These are phyloP conservation scores for Leccinum olivaceopallidum DNA, from an alignment of 768 basidiomycete species.

Conservation along the genomic window DNA sequence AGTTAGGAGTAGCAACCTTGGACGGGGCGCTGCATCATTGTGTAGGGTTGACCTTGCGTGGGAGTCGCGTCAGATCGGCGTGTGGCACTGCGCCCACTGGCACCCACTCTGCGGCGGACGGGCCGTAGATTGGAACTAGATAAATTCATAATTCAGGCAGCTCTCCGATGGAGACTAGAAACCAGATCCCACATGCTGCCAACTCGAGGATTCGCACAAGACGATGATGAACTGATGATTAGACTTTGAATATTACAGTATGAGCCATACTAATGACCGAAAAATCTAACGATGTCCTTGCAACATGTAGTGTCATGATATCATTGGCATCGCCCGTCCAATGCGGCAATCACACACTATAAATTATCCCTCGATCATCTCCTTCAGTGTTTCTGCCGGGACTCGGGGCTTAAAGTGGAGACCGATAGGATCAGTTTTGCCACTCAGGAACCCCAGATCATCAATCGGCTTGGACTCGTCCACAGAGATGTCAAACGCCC, in stretches of 20 bases:
- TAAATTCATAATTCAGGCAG: neutral
- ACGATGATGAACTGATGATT: too few relatives aligned
- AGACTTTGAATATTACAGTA: too few relatives aligned
- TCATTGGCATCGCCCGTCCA: neutral
- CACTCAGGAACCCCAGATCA: slow-evolving; percentile 50
- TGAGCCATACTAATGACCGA: too few relatives aligned
- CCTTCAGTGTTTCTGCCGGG: slow-evolving; percentile 6
- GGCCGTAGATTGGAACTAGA: neutral
- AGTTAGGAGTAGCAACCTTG: slow-evolving; percentile 9
- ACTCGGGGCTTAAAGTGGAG: slow-evolving; percentile 51
- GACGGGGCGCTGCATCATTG: neutral
- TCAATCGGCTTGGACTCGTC: slow-evolving; percentile 54
- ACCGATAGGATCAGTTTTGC: slow-evolving; percentile 45
- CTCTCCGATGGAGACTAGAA: neutral
- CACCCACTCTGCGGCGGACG: neutral
- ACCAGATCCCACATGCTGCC: neutral
- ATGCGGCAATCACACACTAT: neutral
- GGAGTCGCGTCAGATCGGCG: neutral
- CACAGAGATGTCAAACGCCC: slow-evolving; percentile 53
- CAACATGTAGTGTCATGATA: neutral
- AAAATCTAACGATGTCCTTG: neutral
- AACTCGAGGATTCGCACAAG: neutral
- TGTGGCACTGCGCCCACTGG: neutral
- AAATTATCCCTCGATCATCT: neutral
- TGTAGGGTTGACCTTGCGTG: neutral